Evolutionary conservation across 768 basidiomycete species (phyloP).

Genomic region (Trametes sanguinea): DNA sequence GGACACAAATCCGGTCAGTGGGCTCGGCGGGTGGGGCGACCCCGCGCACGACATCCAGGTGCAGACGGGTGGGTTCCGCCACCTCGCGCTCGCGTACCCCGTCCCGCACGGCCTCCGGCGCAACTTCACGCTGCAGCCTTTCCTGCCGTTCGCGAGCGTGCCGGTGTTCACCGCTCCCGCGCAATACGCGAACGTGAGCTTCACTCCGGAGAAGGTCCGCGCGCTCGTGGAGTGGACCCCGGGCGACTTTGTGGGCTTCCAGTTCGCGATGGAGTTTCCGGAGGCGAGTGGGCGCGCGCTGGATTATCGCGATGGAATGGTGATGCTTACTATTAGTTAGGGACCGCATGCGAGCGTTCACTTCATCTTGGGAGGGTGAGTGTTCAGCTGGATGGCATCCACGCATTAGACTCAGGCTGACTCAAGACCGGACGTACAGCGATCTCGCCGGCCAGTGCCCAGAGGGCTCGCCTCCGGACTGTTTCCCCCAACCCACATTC

Average conservation of each 20-base stretch:
- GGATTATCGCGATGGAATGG: neutral
- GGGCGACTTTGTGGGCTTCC: slow-evolving; percentile 38
- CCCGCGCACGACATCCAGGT: slow-evolving; percentile 26
- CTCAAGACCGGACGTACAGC: slow-evolving; percentile 16
- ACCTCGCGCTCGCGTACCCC: slow-evolving; percentile 35
- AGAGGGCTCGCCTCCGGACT: slow-evolving; percentile 26
- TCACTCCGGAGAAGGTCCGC: slow-evolving; percentile 28
- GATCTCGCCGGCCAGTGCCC: slow-evolving; percentile 36
- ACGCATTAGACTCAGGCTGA: no score
- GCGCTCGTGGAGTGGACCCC: slow-evolving; percentile 30
- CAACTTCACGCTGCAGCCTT: slow-evolving; percentile 39
- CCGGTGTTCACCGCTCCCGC: slow-evolving; percentile 25
- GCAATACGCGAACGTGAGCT: slow-evolving; percentile 30
- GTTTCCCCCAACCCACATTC: slow-evolving; percentile 32
- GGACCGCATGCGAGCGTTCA: slow-evolving; percentile 38
- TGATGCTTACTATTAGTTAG: slow-evolving; percentile 19
- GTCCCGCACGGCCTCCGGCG: slow-evolving; percentile 36
- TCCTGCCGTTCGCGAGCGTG: slow-evolving; percentile 6
- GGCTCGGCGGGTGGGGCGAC: slow-evolving; percentile 34
- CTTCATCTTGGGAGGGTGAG: slow-evolving; percentile 36
- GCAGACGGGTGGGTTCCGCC: slow-evolving; percentile 33
- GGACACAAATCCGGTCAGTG: slow-evolving; percentile 25
- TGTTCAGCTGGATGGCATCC: neutral
- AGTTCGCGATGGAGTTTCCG: slow-evolving; percentile 32
- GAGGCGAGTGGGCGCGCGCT: slow-evolving; percentile 22